phyloP scores from a whole-genome alignment of 176 grass and related monocot species.

The Melocanna baccifera region DNA sequence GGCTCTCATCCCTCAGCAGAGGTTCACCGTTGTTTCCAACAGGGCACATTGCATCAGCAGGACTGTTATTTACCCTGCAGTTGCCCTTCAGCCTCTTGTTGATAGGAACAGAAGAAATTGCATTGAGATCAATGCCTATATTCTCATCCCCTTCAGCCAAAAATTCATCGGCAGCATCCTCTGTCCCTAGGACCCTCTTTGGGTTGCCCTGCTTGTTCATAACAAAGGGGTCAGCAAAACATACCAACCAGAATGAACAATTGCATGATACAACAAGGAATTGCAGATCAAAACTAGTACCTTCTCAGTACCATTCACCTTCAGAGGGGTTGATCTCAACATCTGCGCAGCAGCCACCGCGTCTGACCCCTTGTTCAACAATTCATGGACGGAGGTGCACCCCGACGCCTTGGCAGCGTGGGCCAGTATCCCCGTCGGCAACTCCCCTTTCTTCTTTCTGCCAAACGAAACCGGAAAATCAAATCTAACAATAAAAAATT shows the following conservation, averaged over 20 bases:
- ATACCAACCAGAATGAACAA: slow-evolving; percentile 23
- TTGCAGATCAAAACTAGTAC: slow-evolving; percentile 14
- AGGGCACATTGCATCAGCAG: slow-evolving; percentile 1
- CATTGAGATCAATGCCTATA: slow-evolving; percentile 32
- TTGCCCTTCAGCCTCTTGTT: slow-evolving; percentile 31
- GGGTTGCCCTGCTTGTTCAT: slow-evolving; percentile 13
- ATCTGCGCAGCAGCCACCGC: slow-evolving; percentile 46
- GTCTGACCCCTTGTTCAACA: slow-evolving; percentile 52
- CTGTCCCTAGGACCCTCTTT: slow-evolving; percentile 16
- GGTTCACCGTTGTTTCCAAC: not conserved
- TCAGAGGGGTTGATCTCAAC: slow-evolving; percentile 15
- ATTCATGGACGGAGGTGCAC: slow-evolving; percentile 65
- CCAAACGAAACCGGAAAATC: slow-evolving; percentile 1
- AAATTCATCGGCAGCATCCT: not conserved
- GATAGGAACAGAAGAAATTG: slow-evolving; percentile 10
- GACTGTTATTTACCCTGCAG: not conserved
- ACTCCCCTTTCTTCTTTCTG: slow-evolving; percentile 87
- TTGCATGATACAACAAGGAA: not conserved
- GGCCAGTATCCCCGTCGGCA: slow-evolving; percentile 74
- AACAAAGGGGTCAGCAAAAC: slow-evolving; percentile 7
- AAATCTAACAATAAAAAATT: not conserved
- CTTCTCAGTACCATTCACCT: slow-evolving; percentile 27
- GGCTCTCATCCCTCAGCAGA: not conserved
- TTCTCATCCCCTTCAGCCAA: slow-evolving; percentile 43
- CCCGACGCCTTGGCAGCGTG: slow-evolving; percentile 82